Conservation (phyloP, 176 grass and related monocot genomes). For the Ananas comosus region DNA sequence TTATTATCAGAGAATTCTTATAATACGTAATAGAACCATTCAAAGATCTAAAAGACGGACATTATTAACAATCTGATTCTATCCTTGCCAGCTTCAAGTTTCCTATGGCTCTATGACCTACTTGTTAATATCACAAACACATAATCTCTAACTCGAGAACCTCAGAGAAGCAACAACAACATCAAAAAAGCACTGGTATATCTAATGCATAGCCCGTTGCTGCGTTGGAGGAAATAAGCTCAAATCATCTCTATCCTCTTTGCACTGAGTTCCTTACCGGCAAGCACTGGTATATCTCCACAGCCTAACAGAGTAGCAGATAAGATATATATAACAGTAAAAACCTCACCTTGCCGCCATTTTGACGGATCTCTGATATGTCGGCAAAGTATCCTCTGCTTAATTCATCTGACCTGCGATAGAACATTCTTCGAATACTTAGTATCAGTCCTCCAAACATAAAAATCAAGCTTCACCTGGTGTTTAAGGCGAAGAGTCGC, state of each 20-base stretch:
- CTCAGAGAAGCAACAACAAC: too few relatives aligned
- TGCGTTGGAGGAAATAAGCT: background rate
- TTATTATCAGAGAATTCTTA: too few relatives aligned
- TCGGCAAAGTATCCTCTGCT: conserved; percentile 66
- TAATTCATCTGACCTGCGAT: conserved; percentile 69
- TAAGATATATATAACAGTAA: background rate
- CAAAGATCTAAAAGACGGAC: too few relatives aligned
- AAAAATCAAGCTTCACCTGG: background rate
- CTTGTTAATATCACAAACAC: background rate
- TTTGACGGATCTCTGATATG: conserved; percentile 56
- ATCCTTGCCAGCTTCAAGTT: background rate
- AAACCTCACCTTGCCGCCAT: conserved; percentile 58
- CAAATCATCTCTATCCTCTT: background rate
- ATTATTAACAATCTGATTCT: too few relatives aligned
- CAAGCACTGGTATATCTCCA: background rate
- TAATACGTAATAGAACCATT: too few relatives aligned
- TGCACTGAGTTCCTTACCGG: background rate
- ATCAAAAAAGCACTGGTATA: too few relatives aligned
- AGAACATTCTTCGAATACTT: conserved; percentile 24
- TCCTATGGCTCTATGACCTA: background rate
- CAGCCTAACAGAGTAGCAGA: too few relatives aligned
- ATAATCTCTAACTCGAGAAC: background rate
- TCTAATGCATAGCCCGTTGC: too few relatives aligned
- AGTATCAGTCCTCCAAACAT: background rate
- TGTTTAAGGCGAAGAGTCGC: background rate